These are phyloP conservation scores for Actinomortierella wolfii DNA, from an alignment of 371 early-diverging fungal genomes.

Conservation along the genomic window DNA sequence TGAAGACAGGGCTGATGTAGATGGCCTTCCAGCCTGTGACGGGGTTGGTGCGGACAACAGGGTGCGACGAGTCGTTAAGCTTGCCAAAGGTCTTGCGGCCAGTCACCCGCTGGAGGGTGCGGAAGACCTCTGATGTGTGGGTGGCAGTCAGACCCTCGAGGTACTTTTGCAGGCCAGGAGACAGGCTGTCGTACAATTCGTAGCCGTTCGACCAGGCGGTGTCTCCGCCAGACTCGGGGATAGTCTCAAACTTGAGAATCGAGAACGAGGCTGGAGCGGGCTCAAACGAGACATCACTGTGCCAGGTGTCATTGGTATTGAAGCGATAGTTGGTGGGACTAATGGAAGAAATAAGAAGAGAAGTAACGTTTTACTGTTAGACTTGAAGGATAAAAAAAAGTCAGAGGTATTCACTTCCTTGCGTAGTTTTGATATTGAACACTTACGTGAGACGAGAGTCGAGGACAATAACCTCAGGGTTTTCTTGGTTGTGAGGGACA, in stretches of 20 bases:
- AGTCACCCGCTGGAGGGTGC: conserved; percentile 42
- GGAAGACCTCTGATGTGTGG: conserved; percentile 59
- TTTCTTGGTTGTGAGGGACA: conserved; percentile 38
- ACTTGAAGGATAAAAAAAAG: background rate
- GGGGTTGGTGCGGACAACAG: conserved; percentile 70
- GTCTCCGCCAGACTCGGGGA: conserved; percentile 67
- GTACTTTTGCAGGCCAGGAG: conserved; percentile 55
- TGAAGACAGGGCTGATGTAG: conserved; percentile 67
- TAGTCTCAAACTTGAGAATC: conserved; percentile 54
- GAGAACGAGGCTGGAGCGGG: conserved; percentile 60
- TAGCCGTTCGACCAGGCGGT: conserved; percentile 64
- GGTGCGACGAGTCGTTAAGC: conserved; percentile 53
- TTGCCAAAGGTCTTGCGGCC: conserved; percentile 53
- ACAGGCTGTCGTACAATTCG: conserved; percentile 63
- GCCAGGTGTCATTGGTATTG: conserved; percentile 55
- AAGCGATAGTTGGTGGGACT: conserved; percentile 6
- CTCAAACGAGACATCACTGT: conserved; percentile 67
- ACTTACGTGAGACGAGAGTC: conserved; percentile 37
- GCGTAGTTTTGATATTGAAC: background rate
- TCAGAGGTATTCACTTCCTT: background rate
- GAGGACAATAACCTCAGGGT: conserved; percentile 40
- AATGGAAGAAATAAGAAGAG: background rate
- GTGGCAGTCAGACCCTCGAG: conserved; percentile 67
- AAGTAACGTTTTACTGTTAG: too few species aligned
- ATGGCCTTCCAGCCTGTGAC: conserved; percentile 74